Base-by-base conservation (phyloP, 2,329 filamentous ascomycete species). In the Laburnicola sp. region DNA sequence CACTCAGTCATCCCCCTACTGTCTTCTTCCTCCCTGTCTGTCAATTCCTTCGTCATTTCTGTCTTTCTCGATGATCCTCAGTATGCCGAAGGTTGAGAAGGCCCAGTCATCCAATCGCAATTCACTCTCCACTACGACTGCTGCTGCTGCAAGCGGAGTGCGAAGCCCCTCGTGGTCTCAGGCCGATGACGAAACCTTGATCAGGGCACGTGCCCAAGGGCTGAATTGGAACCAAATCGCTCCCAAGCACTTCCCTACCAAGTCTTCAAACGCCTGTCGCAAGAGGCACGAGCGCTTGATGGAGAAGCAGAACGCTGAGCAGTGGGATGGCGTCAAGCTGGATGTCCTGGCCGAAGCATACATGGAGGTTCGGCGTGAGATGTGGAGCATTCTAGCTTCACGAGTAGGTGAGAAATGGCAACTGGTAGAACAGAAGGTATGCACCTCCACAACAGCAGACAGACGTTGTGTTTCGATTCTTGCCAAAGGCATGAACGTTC, bases 181-280 rank as follows among this genome's bases (percentile, higher is more conserved):
- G 1, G 78, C 83, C 30, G 88, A 92, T 59, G 89, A 94, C 71
- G 80, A 86, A 59, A 82, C 83, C 28, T 80, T 94, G 32, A 76
- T 92, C 56, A 74, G 76, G 30, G 88, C 88, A 6, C 82, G 89
- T 41, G 82, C 86, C 38, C 82, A 85, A 62, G 87, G 87, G 25
- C 80, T 90, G 67, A 91, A 91, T 73, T 95, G 90, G 90, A 80
- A 82, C 43, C 86, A 88, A 62, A 93, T 94, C 66, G 86, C 90
- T 61, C 78, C 79, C 52, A 81, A 79, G 51, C 83, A 89, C 72
- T 95, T 94, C 70, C 86, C 85, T 0, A 79, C 74, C 68, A 94
- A 94, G 77, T 78, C 78, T 2, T 73, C 86, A 50, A 93, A 93
- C 67, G 90, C 90, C 8, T 95, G 90, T 74, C 87, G 90, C 57